A percentile compares a stretch with the other conserved stretches of the same genome.
Conservation (phyloP, 192 early-diverging fungal species). For the Rhizophagus clarus region DNA sequence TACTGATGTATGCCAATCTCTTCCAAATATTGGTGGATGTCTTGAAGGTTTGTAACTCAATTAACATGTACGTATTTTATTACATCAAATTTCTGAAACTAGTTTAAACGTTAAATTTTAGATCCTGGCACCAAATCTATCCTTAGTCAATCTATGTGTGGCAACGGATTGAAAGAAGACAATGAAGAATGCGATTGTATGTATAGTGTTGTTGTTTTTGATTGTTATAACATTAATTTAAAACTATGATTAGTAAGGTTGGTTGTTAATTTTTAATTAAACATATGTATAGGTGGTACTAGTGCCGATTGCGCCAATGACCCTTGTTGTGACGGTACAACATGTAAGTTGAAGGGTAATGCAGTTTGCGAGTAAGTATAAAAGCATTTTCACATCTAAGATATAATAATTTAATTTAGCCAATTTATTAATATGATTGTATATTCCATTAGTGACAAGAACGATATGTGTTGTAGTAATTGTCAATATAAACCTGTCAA, state of each 20-base stretch:
- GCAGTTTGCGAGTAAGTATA: conserved; percentile 69
- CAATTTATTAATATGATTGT: background rate
- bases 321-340: conserved; percentile 79
- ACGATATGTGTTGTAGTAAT: conserved; percentile 80
- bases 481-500: conserved; percentile 64
- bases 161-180: conserved; percentile 88
- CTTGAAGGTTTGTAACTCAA: conserved; percentile 39
- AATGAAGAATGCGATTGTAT: conserved; percentile 95
- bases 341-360: conserved; percentile 77
- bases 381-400: background rate
- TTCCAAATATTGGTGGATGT: conserved; percentile 35
- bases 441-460: conserved; percentile 58
- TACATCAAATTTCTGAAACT: background rate
- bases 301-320: conserved; percentile 70
- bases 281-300: conserved; percentile 35
- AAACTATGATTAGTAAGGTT: no score
- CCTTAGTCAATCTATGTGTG: conserved; percentile 76
- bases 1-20: conserved; percentile 34
- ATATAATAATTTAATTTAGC: background rate
- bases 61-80: background rate
- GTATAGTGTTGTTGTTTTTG: background rate
- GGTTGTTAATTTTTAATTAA: background rate
- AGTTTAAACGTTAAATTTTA: conserved; percentile 11
- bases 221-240: no score
- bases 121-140: conserved; percentile 43